Conservation (phyloP, 2,329 filamentous ascomycete species). For the Pseudogymnoascus sp. region DNA sequence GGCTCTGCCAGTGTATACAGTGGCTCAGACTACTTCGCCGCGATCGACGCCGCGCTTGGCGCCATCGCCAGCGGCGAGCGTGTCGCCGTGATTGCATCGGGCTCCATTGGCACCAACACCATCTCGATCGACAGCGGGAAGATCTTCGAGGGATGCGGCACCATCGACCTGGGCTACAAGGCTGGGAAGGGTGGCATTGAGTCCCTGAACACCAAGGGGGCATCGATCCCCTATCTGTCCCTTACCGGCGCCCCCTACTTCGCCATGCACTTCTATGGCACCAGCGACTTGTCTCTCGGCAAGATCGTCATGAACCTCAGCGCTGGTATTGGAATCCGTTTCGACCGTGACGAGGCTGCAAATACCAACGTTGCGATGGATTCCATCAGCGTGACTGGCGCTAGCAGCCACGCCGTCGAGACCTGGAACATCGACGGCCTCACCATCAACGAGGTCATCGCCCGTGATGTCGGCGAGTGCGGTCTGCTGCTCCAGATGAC, state of each 20-base stretch:
- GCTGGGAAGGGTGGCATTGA: slow-evolving; percentile 48
- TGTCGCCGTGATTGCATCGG: slow-evolving; percentile 46
- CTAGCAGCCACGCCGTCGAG: slow-evolving; percentile 50
- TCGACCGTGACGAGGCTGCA: slow-evolving; percentile 46
- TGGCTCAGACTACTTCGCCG: slow-evolving; percentile 46
- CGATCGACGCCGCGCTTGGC: slow-evolving; percentile 48
- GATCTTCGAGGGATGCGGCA: slow-evolving; percentile 52
- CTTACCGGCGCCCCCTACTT: slow-evolving; percentile 54
- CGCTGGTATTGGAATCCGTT: slow-evolving; percentile 49
- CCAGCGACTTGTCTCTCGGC: slow-evolving; percentile 41
- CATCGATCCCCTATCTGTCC: slow-evolving; percentile 48
- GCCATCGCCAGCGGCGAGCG: slow-evolving; percentile 45
- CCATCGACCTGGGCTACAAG: slow-evolving; percentile 40
- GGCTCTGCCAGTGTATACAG: slow-evolving; percentile 42
- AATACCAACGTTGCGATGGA: slow-evolving; percentile 50
- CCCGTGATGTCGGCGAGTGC: slow-evolving; percentile 47
- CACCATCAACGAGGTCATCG: slow-evolving; percentile 44
- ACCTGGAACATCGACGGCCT: slow-evolving; percentile 53
- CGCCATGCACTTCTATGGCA: slow-evolving; percentile 48
- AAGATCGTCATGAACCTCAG: slow-evolving; percentile 48
- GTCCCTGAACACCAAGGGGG: slow-evolving; percentile 39
- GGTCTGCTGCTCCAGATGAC: slow-evolving; percentile 49
- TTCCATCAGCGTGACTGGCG: slow-evolving; percentile 43
- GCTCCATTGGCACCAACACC: slow-evolving; percentile 47
- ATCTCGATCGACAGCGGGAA: slow-evolving; percentile 46